Percentiles rank a stretch among this genome's conserved stretches.
Evolutionary conservation across 306 rosid species (phyloP).

Genomic region (Gynostemma pentaphyllum): DNA sequence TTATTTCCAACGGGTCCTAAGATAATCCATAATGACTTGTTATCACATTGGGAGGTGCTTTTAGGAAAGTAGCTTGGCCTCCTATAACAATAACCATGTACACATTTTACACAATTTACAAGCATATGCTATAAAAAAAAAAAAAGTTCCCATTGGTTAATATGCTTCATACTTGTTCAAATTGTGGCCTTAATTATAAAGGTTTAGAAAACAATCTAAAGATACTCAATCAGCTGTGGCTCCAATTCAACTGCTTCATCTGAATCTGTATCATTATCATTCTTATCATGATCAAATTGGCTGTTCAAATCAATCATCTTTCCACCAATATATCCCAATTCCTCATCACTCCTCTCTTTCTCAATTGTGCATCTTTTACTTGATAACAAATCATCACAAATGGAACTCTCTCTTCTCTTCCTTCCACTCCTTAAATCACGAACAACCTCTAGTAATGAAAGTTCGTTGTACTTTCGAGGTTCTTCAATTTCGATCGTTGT

Average conservation of each 20-base stretch:
- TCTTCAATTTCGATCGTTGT: not conserved
- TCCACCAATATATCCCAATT: constrained; percentile 20
- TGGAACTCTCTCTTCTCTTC: constrained; percentile 40
- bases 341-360: constrained; percentile 19
- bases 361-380: not conserved
- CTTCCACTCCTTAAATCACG: constrained; percentile 26
- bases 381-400: constrained; percentile 41
- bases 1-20: no score
- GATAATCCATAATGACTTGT: no score
- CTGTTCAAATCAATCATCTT: constrained; percentile 41
- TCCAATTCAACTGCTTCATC: not conserved
- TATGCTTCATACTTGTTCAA: not conserved
- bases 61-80: no score
- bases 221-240: not conserved
- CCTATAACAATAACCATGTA: not conserved
- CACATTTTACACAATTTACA: not conserved
- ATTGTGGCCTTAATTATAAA: no score
- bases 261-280: not conserved
- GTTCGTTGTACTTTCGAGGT: not conserved
- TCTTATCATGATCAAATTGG: not conserved
- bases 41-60: no score
- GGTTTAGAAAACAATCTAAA: not conserved
- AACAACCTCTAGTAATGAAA: constrained; percentile 18
- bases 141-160: not conserved
- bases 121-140: not conserved